Percentiles rank a stretch among this genome's conserved stretches.
Evolutionary conservation across 1,284 basidiomycete genomes (phyloP).

Genomic region (Heterobasidion occidentale): DNA sequence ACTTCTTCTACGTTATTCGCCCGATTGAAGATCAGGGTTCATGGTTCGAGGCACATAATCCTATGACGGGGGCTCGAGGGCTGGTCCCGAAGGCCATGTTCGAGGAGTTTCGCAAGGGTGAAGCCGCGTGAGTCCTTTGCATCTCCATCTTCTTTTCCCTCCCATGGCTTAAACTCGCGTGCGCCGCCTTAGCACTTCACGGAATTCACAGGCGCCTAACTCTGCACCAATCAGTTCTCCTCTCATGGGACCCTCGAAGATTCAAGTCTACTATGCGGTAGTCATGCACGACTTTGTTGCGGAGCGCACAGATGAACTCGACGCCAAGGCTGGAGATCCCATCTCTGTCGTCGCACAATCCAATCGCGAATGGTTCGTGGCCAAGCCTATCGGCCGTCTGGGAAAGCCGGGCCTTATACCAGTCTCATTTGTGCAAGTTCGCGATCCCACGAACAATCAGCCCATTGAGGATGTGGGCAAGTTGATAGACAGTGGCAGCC

Average conservation of each 20-base stretch:
- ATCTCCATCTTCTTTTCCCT: background rate
- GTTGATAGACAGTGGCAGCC: conserved; percentile 77
- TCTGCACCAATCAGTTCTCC: conserved; percentile 18
- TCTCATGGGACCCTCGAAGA: conserved; percentile 25
- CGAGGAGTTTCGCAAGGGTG: conserved; percentile 80
- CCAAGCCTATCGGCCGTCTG: conserved; percentile 90
- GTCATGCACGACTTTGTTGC: conserved; percentile 95
- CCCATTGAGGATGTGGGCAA: conserved; percentile 68
- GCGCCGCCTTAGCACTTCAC: conserved; percentile 1
- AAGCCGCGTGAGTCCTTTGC: conserved; percentile 43
- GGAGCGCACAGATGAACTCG: conserved; percentile 93
- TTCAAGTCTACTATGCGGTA: conserved; percentile 80
- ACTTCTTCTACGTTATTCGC: conserved; percentile 94
- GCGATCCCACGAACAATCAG: conserved; percentile 82
- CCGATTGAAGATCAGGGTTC: conserved; percentile 51
- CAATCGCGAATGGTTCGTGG: conserved; percentile 86
- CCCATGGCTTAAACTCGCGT: background rate
- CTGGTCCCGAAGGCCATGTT: conserved; percentile 83
- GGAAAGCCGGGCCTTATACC: conserved; percentile 96
- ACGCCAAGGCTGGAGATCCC: conserved; percentile 89
- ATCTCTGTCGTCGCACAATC: conserved; percentile 90
- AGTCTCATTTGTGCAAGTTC: conserved; percentile 92
- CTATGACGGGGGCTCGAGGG: conserved; percentile 85
- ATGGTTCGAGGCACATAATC: conserved; percentile 90
- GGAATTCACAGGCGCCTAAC: conserved; percentile 19